phyloP scores from a whole-genome alignment of 257 asterid genomes.

The Salvia splendens region DNA sequence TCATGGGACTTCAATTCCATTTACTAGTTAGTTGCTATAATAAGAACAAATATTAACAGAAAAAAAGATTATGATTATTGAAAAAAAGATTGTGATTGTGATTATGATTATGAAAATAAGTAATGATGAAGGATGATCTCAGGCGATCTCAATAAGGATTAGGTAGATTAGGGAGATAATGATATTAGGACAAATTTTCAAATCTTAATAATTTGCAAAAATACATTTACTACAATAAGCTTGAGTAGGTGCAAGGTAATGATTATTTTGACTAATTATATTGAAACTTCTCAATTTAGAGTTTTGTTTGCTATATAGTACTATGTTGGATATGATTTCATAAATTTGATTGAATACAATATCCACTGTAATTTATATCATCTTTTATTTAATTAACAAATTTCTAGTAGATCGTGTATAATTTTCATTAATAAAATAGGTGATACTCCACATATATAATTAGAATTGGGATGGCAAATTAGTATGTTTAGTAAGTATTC shows the following conservation, averaged over 20 bases:
- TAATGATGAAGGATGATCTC: conserved; percentile 35
- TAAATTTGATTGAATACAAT: neutral
- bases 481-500: too few relatives aligned
- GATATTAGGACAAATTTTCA: conserved; percentile 31
- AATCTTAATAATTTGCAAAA: conserved; percentile 35
- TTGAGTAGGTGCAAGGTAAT: neutral
- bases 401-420: too few relatives aligned
- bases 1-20: conserved; percentile 35
- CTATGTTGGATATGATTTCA: neutral
- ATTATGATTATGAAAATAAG: conserved; percentile 30
- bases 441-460: too few relatives aligned
- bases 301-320: neutral
- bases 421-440: too few relatives aligned
- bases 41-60: conserved; percentile 18
- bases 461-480: too few relatives aligned
- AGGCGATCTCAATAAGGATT: conserved; percentile 26
- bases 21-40: conserved; percentile 23
- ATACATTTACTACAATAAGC: conserved; percentile 7
- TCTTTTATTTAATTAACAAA: too few relatives aligned
- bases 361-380: too few relatives aligned
- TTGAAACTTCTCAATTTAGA: neutral
- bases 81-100: neutral
- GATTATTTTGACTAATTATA: conserved; percentile 14
- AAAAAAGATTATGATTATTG: conserved; percentile 25
- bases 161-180: conserved; percentile 26